These are phyloP conservation scores for Alternaria gansuensis DNA, from an alignment of 2,329 filamentous ascomycete species.

Conservation along the genomic window DNA sequence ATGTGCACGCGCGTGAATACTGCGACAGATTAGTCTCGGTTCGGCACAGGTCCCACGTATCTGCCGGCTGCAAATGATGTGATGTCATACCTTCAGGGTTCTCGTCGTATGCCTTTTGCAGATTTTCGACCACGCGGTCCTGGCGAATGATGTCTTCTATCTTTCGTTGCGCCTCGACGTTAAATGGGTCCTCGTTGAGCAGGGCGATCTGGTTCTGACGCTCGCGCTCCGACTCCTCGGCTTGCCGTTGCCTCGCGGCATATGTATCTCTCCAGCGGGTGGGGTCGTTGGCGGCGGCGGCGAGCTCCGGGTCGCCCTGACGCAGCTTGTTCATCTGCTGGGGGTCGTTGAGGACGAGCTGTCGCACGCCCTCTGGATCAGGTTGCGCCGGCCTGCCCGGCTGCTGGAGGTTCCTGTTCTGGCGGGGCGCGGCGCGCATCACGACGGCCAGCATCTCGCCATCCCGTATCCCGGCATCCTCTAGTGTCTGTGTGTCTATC, in stretches of 20 bases:
- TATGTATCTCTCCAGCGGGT: constrained; percentile 78
- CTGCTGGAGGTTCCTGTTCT: constrained; percentile 20
- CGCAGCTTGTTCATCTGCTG: constrained; percentile 74
- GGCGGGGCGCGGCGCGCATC: constrained; percentile 58
- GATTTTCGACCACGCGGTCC: constrained; percentile 91
- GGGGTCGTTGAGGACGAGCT: constrained; percentile 83
- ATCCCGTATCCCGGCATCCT: constrained; percentile 81
- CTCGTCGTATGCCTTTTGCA: constrained; percentile 96
- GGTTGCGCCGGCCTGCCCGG: constrained; percentile 28
- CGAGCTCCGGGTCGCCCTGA: constrained; percentile 78
- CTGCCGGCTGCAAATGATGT: neutral
- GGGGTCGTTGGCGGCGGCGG: constrained; percentile 77
- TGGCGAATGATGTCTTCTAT: constrained; percentile 98
- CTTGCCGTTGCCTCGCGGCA: constrained; percentile 71
- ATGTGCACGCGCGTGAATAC: constrained; percentile 95
- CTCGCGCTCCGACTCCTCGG: constrained; percentile 76
- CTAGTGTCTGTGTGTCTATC: constrained; percentile 81
- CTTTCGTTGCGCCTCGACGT: constrained; percentile 85
- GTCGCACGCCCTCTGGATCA: constrained; percentile 80
- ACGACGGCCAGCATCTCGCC: constrained; percentile 93
- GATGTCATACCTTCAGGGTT: constrained; percentile 83
- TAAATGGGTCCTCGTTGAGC: constrained; percentile 93
- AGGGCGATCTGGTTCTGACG: constrained; percentile 83
- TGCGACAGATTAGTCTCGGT: constrained; percentile 52
- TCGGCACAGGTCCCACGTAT: neutral